Conservation (phyloP, 2,329 filamentous ascomycete species). For the Pseudogymnoascus sp. region DNA sequence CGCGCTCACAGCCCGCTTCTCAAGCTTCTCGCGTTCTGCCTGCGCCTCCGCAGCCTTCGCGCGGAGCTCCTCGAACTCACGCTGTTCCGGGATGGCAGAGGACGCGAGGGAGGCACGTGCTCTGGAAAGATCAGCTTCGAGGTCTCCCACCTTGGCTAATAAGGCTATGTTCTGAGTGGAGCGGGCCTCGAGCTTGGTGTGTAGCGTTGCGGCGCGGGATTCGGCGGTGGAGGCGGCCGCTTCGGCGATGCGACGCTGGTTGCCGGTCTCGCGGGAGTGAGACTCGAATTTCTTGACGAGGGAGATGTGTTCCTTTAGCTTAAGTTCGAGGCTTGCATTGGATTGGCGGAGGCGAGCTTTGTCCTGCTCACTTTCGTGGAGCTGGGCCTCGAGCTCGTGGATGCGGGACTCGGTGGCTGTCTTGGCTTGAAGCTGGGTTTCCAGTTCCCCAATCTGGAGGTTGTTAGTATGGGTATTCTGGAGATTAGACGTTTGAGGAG, state of each 20-base stretch:
- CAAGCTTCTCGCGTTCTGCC: constrained; percentile 19
- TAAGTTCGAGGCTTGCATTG: constrained; percentile 38
- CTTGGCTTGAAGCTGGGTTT: constrained; percentile 17
- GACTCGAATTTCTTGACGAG: constrained; percentile 40
- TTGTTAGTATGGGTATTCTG: neutral
- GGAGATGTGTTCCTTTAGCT: constrained; percentile 39
- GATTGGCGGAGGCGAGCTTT: constrained; percentile 35
- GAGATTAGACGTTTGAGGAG: neutral
- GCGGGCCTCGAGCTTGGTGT: constrained; percentile 18
- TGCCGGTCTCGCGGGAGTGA: constrained; percentile 42
- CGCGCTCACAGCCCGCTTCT: constrained; percentile 17
- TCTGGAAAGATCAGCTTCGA: constrained; percentile 24
- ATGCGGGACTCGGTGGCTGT: constrained; percentile 26
- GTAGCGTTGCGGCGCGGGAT: constrained; percentile 15
- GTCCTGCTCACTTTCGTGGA: constrained; percentile 22
- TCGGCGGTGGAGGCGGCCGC: constrained; percentile 29
- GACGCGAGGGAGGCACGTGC: constrained; percentile 16
- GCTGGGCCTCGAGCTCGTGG: constrained; percentile 29
- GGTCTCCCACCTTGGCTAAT: constrained; percentile 18
- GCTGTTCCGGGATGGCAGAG: constrained; percentile 33
- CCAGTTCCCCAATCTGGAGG: constrained; percentile 32
- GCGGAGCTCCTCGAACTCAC: constrained; percentile 32
- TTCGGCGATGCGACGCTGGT: constrained; percentile 43
- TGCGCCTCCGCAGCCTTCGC: constrained; percentile 2
- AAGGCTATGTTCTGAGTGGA: constrained; percentile 21